phyloP scores from a whole-genome alignment of 805 yeast species.

The Komagataella populi region DNA sequence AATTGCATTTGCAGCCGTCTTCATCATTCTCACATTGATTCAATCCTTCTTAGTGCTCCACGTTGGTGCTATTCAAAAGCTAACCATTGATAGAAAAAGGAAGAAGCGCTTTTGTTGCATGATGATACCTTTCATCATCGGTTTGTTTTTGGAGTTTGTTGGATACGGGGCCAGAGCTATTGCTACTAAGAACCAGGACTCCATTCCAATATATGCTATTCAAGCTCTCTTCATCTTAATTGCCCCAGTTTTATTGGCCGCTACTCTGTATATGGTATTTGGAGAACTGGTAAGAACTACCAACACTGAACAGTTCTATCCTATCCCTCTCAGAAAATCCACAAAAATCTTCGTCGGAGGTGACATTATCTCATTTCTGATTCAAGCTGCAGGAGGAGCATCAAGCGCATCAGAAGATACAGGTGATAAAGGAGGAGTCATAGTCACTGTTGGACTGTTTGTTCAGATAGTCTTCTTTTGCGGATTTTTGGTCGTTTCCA shows the following conservation, averaged over 20 bases:
- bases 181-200: background rate
- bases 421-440: background rate
- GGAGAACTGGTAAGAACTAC: background rate
- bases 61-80: background rate
- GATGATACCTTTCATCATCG: background rate
- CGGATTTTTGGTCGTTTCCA: background rate
- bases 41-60: background rate
- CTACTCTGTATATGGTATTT: background rate
- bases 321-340: background rate
- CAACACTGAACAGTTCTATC: background rate
- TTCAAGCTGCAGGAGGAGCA: background rate
- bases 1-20: background rate
- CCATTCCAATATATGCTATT: background rate
- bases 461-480: background rate
- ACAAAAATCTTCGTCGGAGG: background rate
- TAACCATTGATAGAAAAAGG: background rate
- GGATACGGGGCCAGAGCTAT: background rate
- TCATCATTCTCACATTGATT: background rate
- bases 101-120: background rate
- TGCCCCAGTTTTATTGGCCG: background rate
- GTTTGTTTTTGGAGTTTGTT: background rate
- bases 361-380: background rate
- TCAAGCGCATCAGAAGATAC: background rate
- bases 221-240: background rate
- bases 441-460: background rate